Evolutionary conservation across 2,329 filamentous ascomycete species (phyloP).

Genomic region (Aulographum hederae): DNA sequence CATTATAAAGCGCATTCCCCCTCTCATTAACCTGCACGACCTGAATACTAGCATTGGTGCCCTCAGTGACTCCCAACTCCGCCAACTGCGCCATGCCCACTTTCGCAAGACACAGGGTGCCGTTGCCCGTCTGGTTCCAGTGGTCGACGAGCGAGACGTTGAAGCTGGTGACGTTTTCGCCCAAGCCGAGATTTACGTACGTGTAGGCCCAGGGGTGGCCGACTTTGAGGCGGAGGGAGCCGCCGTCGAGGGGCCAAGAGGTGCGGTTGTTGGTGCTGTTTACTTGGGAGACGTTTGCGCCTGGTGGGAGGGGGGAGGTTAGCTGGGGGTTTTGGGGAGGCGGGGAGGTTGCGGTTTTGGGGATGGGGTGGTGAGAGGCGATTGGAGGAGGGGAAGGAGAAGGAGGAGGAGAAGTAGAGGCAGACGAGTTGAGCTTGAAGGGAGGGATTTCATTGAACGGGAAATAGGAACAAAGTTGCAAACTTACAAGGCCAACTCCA

Average conservation of each 20-base stretch:
- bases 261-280: conserved; percentile 23
- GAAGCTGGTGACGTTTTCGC: conserved; percentile 20
- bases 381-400: conserved; percentile 1
- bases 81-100: conserved; percentile 12
- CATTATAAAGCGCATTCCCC: conserved; percentile 26
- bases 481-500: conserved; percentile 21
- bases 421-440: background rate
- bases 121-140: conserved; percentile 31
- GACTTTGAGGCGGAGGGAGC: conserved; percentile 21
- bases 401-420: too few species aligned
- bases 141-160: conserved; percentile 24
- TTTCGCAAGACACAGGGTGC: conserved; percentile 26
- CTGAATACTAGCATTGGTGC: conserved; percentile 24
- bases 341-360: background rate
- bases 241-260: conserved; percentile 25
- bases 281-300: conserved; percentile 21
- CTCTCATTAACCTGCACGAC: conserved; percentile 22
- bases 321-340: conserved; percentile 2
- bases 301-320: conserved; percentile 8
- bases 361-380: background rate
- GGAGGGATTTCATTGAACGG: too few species aligned
- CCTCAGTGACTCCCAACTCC: conserved; percentile 11
- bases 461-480: background rate
- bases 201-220: conserved; percentile 25
- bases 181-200: conserved; percentile 28